Percentiles rank a stretch among this genome's conserved stretches.
Evolutionary conservation across 2,329 filamentous ascomycete genomes (phyloP).

Genomic region (Hypoxylon sp.): DNA sequence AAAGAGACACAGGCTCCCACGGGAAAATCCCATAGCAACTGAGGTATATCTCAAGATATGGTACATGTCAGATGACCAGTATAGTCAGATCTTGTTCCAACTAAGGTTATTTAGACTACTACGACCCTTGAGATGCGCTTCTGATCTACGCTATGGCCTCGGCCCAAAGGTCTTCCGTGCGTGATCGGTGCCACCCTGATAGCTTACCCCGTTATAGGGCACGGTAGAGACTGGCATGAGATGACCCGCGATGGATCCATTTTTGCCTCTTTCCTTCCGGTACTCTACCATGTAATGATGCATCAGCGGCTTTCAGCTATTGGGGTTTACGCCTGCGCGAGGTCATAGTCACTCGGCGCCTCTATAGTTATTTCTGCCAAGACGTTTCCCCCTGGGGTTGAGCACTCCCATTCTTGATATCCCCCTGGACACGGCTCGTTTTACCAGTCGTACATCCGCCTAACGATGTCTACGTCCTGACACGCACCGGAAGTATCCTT

Average conservation of each 20-base stretch:
- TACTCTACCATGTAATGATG: constrained; percentile 19
- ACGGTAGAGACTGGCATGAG: constrained; percentile 23
- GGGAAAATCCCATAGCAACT: constrained; percentile 14
- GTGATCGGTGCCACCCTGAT: constrained; percentile 41
- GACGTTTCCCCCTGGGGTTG: constrained; percentile 29
- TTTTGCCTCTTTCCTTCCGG: constrained; percentile 8
- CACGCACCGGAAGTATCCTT: constrained; percentile 59
- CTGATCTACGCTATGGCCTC: constrained; percentile 44
- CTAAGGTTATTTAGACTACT: constrained; percentile 44
- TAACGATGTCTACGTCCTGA: constrained; percentile 55
- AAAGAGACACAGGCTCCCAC: constrained; percentile 35
- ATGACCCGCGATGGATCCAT: constrained; percentile 22
- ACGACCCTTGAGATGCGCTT: constrained; percentile 28
- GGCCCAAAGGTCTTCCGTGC: constrained; percentile 48
- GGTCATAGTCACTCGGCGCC: constrained; percentile 18
- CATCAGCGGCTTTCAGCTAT: constrained; percentile 25
- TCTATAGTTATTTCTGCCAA: constrained; percentile 36
- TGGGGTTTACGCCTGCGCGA: constrained; percentile 16
- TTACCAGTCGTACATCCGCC: constrained; percentile 47
- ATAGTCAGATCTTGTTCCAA: constrained; percentile 41
- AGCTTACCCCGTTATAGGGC: constrained; percentile 33
- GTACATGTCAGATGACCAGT: constrained; percentile 35
- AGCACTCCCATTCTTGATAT: constrained; percentile 42
- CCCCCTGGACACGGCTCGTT: constrained; percentile 48
- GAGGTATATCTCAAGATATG: constrained; percentile 31